A percentile compares a stretch with the other conserved stretches of the same genome.
phyloP scores from a whole-genome alignment of 192 early-diverging fungal genomes.

The Backusella morwellensis region DNA sequence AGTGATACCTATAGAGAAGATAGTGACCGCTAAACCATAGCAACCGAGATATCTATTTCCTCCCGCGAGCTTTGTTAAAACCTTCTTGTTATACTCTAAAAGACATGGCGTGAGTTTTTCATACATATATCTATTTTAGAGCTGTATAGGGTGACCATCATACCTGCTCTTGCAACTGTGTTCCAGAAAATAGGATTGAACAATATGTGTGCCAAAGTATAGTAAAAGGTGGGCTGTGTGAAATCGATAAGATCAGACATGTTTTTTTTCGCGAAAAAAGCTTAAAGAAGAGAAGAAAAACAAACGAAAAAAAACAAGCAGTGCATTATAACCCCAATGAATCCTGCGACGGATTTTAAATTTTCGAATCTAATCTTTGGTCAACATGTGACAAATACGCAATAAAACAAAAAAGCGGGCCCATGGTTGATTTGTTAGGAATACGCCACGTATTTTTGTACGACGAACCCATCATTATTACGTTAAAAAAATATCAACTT shows the following conservation, averaged over 20 bases:
- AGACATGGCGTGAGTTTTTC: neutral
- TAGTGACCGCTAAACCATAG: conserved; percentile 76
- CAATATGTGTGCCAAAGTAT: conserved; percentile 66
- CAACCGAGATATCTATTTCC: conserved; percentile 71
- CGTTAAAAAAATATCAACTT: neutral
- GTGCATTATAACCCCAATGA: neutral
- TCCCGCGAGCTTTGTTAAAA: conserved; percentile 67
- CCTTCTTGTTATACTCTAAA: conserved; percentile 73
- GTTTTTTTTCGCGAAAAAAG: neutral
- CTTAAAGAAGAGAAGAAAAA: neutral
- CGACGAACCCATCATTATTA: neutral
- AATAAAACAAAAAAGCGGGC: neutral
- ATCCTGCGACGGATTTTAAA: neutral
- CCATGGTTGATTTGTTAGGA: neutral
- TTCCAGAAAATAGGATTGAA: conserved; percentile 94
- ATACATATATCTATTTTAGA: neutral
- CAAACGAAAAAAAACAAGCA: neutral
- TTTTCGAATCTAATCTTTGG: neutral
- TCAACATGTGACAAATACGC: conserved; percentile 7
- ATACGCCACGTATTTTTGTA: neutral
- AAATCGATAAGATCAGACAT: conserved; percentile 54
- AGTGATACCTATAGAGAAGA: conserved; percentile 79
- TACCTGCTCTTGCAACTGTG: conserved; percentile 78
- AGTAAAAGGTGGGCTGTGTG: conserved; percentile 63
- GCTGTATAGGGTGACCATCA: neutral